Evolutionary conservation across 1,139 yeast genomes (phyloP).

Genomic region (Taiozyma sp.): DNA sequence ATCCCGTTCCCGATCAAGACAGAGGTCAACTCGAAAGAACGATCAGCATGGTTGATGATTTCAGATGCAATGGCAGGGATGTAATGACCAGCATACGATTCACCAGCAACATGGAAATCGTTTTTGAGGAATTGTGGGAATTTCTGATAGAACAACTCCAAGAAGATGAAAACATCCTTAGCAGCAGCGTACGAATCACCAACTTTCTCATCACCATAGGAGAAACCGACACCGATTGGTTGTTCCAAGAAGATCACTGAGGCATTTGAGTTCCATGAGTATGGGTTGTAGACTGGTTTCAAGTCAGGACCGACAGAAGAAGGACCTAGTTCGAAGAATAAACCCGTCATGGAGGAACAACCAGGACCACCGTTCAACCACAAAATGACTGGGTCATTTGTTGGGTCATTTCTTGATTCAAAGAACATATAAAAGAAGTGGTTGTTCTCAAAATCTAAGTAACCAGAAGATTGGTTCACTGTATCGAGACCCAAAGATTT

Average conservation of each 20-base stretch:
- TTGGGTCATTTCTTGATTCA: slow-evolving; percentile 66
- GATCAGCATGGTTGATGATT: slow-evolving; percentile 59
- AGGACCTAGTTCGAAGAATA: slow-evolving; percentile 67
- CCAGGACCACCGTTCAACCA: slow-evolving; percentile 83
- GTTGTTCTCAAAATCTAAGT: slow-evolving; percentile 59
- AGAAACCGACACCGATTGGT: slow-evolving; percentile 76
- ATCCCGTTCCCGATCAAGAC: slow-evolving; percentile 82
- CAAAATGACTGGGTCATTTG: slow-evolving; percentile 56
- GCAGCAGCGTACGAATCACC: slow-evolving; percentile 65
- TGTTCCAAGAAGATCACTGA: slow-evolving; percentile 68
- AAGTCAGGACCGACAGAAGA: slow-evolving; percentile 46
- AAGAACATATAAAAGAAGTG: slow-evolving; percentile 82
- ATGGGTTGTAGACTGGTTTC: slow-evolving; percentile 52
- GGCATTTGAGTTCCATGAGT: slow-evolving; percentile 69
- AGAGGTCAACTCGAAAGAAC: slow-evolving; percentile 63
- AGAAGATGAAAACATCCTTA: slow-evolving; percentile 71
- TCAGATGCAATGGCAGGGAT: slow-evolving; percentile 77
- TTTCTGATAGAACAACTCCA: slow-evolving; percentile 71
- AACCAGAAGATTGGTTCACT: slow-evolving; percentile 61
- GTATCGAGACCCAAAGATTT: slow-evolving; percentile 46
- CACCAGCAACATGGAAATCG: slow-evolving; percentile 81
- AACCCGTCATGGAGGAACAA: slow-evolving; percentile 64
- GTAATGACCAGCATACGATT: slow-evolving; percentile 86
- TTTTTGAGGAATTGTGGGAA: slow-evolving; percentile 58
- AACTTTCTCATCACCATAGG: slow-evolving; percentile 53